A percentile compares a stretch with the other conserved stretches of the same genome.
Evolutionary conservation across 495 filamentous ascomycete species (phyloP).

Genomic region (Chaetomium cochliodes): DNA sequence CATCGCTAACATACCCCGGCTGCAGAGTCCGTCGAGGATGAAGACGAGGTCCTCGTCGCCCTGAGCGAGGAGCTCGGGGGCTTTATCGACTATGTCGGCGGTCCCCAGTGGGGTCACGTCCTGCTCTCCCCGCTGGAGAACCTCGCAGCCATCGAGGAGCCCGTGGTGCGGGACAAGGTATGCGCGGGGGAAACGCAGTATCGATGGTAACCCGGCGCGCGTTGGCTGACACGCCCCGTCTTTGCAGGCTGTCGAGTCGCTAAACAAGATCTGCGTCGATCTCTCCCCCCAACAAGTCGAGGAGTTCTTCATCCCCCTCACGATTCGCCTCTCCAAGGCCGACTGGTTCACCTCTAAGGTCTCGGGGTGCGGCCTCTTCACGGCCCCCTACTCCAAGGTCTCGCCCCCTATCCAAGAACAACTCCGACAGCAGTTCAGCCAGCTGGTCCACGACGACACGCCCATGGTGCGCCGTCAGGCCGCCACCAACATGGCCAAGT

Average conservation of each 20-base stretch:
- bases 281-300: conserved; percentile 89
- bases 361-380: conserved; percentile 93
- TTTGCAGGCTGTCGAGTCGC: conserved; percentile 87
- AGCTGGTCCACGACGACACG: conserved; percentile 94
- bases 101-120: conserved; percentile 89
- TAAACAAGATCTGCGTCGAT: conserved; percentile 97
- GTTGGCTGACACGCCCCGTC: conserved; percentile 23
- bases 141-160: conserved; percentile 96
- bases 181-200: conserved; percentile 20
- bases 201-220: not conserved
- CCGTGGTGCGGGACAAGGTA: conserved; percentile 95
- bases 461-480: conserved; percentile 98
- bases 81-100: conserved; percentile 97
- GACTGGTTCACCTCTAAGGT: conserved; percentile 99
- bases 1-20: conserved; percentile 26
- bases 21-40: conserved; percentile 95
- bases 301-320: conserved; percentile 92
- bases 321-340: conserved; percentile 92
- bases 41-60: conserved; percentile 96
- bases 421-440: conserved; percentile 83
- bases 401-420: conserved; percentile 79
- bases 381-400: conserved; percentile 85
- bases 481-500: conserved; percentile 94
- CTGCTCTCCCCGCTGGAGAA: conserved; percentile 97
- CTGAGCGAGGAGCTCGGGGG: conserved; percentile 92